Evolutionary conservation across 331 rosid genomes (phyloP).

Genomic region (Stylosanthes scabra): DNA sequence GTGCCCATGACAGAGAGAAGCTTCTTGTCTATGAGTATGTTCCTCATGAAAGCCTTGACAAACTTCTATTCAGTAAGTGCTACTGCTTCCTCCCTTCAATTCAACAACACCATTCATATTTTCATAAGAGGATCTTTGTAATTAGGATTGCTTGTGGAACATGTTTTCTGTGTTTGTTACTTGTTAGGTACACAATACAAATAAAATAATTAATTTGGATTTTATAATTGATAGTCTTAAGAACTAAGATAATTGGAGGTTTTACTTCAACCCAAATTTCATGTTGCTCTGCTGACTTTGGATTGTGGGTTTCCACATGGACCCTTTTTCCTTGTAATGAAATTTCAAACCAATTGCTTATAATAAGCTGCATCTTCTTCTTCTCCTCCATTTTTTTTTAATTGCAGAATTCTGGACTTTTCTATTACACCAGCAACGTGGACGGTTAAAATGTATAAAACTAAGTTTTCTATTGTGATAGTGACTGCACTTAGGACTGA

Average conservation of each 20-base stretch:
- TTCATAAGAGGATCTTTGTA: neutral
- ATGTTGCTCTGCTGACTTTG: slow-evolving; percentile 7
- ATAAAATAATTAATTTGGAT: neutral
- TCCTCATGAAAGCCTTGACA: slow-evolving; percentile 85
- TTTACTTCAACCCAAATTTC: slow-evolving; percentile 5
- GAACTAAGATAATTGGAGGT: slow-evolving; percentile 19
- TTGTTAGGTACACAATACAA: neutral
- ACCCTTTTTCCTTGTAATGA: neutral
- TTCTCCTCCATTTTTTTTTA: neutral
- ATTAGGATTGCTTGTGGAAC: neutral
- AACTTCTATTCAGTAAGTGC: slow-evolving; percentile 90
- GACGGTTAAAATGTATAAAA: neutral
- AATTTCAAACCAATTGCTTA: slow-evolving; percentile 6
- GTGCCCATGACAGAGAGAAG: slow-evolving; percentile 74
- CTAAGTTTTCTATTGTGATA: slow-evolving; percentile 8
- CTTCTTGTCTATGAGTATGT: slow-evolving; percentile 93
- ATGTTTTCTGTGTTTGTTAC: slow-evolving; percentile 4
- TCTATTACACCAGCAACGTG: neutral
- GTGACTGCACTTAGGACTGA: slow-evolving; percentile 48
- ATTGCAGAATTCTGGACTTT: neutral
- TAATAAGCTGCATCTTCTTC: neutral
- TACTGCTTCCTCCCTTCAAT: too few species aligned
- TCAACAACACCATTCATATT: slow-evolving; percentile 1
- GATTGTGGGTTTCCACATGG: neutral
- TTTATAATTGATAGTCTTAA: neutral